Percentiles rank a stretch among this genome's conserved stretches.
These are phyloP conservation scores for Trametes elegans DNA, from an alignment of 768 basidiomycete genomes.

Conservation along the genomic window DNA sequence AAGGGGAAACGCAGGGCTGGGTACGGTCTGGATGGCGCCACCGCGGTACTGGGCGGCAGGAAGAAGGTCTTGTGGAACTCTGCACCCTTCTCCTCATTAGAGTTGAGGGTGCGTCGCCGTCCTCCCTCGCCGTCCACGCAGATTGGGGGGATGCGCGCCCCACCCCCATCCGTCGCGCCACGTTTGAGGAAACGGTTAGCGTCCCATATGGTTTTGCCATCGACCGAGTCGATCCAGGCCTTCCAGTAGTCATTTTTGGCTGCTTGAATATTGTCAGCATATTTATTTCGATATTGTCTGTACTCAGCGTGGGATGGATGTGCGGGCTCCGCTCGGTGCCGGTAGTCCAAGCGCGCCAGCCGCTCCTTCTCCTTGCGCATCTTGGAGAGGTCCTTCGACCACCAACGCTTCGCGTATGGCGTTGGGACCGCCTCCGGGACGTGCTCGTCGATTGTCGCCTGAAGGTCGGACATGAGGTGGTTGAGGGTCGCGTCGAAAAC, in stretches of 20 bases:
- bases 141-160: conserved; percentile 22
- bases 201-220: conserved; percentile 21
- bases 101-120: too few relatives aligned
- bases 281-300: too few relatives aligned
- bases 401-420: conserved; percentile 34
- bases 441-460: conserved; percentile 15
- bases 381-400: conserved; percentile 29
- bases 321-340: neutral
- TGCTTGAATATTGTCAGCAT: too few relatives aligned
- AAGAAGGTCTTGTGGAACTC: too few relatives aligned
- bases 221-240: conserved; percentile 20
- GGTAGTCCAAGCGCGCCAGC: conserved; percentile 12
- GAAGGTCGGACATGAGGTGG: conserved; percentile 17
- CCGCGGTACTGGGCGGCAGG: neutral
- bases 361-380: conserved; percentile 18
- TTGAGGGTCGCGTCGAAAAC: conserved; percentile 12
- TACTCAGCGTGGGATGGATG: too few relatives aligned
- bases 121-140: neutral
- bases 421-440: too few relatives aligned
- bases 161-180: conserved; percentile 7
- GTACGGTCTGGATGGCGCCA: conserved; percentile 19
- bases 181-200: conserved; percentile 9
- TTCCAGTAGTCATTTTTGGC: too few relatives aligned
- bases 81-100: too few relatives aligned
- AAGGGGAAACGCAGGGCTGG: conserved; percentile 25